Conservation (phyloP, 768 basidiomycete species). For the Cystoderma amianthinum region DNA sequence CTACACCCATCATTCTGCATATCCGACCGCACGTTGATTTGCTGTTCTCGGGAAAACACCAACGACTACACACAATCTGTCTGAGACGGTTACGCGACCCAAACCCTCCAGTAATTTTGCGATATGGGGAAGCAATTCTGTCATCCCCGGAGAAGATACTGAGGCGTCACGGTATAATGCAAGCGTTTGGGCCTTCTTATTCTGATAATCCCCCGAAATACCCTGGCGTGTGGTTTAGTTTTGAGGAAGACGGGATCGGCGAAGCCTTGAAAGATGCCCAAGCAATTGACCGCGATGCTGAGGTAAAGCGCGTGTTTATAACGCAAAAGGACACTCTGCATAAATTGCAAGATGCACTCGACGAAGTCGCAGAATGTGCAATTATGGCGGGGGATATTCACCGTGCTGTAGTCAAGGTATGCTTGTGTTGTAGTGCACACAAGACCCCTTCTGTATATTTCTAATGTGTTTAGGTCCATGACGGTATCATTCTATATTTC, state of each 20-base stretch:
- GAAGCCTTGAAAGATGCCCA: conserved; percentile 48
- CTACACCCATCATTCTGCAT: conserved; percentile 72
- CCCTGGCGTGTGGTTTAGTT: conserved; percentile 80
- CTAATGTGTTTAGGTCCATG: conserved; percentile 73
- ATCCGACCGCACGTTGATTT: conserved; percentile 78
- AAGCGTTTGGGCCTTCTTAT: conserved; percentile 80
- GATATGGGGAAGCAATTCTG: conserved; percentile 59
- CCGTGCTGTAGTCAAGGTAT: conserved; percentile 62
- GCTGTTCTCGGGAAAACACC: conserved; percentile 75
- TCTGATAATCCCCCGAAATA: conserved; percentile 70
- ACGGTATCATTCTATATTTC: conserved; percentile 67
- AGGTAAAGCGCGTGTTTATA: conserved; percentile 71
- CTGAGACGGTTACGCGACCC: conserved; percentile 61
- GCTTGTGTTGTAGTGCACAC: too few species aligned
- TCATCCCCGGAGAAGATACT: conserved; percentile 58
- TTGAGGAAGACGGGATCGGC: conserved; percentile 63
- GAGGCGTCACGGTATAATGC: conserved; percentile 57
- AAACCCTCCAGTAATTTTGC: conserved; percentile 59
- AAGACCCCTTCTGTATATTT: too few species aligned
- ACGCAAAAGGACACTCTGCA: conserved; percentile 59
- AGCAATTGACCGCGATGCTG: conserved; percentile 60
- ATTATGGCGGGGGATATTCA: conserved; percentile 69
- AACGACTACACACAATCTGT: conserved; percentile 75
- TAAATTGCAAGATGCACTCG: conserved; percentile 58
- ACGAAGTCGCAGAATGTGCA: conserved; percentile 60